phyloP scores from a whole-genome alignment of 2,329 filamentous ascomycete genomes.

The Scedosporium dehoogii region DNA sequence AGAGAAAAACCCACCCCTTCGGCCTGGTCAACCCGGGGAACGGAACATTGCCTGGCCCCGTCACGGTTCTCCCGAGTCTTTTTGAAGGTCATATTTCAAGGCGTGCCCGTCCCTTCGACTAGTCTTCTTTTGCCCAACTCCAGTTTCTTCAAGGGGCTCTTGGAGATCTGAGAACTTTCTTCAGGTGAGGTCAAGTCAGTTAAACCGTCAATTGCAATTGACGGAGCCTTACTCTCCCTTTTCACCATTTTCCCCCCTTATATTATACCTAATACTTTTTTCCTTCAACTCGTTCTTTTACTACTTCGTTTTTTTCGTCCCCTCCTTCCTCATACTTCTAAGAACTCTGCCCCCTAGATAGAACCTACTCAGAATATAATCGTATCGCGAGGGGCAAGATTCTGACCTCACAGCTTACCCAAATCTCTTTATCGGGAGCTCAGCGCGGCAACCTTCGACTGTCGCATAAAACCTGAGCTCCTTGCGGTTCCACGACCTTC shows the following conservation, averaged over 20 bases:
- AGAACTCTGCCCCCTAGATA: not conserved
- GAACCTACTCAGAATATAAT: not conserved
- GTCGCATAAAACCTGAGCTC: too few relatives aligned
- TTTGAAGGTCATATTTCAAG: not conserved
- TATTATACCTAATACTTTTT: constrained; percentile 2
- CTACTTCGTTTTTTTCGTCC: not conserved
- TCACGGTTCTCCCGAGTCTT: not conserved
- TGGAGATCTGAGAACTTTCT: not conserved
- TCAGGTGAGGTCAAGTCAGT: not conserved
- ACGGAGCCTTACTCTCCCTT: not conserved
- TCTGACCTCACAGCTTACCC: too few relatives aligned
- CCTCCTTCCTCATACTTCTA: not conserved
- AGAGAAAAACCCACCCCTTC: not conserved
- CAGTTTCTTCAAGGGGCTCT: not conserved
- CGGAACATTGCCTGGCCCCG: constrained; percentile 1
- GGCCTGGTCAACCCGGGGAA: not conserved
- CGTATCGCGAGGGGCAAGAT: too few relatives aligned
- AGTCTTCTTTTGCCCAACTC: not conserved
- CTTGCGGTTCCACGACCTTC: not conserved
- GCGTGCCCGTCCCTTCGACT: not conserved
- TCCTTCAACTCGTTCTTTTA: not conserved
- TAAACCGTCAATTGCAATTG: not conserved
- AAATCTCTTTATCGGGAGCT: too few relatives aligned
- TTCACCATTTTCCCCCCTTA: not conserved
- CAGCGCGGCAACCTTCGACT: too few relatives aligned